Percentiles rank a stretch among this genome's conserved stretches.
Evolutionary conservation across 305 asterid genomes (phyloP).

Genomic region (Plantago coronopus): DNA sequence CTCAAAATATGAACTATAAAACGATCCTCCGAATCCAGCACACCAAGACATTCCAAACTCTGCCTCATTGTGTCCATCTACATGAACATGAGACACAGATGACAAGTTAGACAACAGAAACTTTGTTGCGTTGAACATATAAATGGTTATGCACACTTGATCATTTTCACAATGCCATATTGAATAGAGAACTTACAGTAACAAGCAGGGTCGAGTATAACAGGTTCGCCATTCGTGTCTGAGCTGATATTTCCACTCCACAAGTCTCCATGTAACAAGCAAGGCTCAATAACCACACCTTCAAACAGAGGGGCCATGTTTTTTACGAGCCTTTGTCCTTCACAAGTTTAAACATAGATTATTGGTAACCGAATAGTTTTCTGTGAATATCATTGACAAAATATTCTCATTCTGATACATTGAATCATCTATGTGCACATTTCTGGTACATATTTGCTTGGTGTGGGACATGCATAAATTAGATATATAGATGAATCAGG

Average conservation of each 20-base stretch:
- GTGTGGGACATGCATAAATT: too few relatives aligned
- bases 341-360: slow-evolving; percentile 10
- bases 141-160: neutral
- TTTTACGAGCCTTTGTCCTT: slow-evolving; percentile 81
- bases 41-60: slow-evolving; percentile 84
- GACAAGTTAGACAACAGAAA: neutral
- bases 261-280: slow-evolving; percentile 92
- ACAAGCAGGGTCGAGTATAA: slow-evolving; percentile 97
- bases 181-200: slow-evolving; percentile 55
- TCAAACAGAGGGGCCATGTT: slow-evolving; percentile 73
- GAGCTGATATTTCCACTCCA: slow-evolving; percentile 96
- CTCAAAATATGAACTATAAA: too few relatives aligned
- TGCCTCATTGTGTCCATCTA: slow-evolving; percentile 95
- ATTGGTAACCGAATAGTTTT: slow-evolving; percentile 1
- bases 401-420: neutral
- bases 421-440: neutral
- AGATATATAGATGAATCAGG: too few relatives aligned
- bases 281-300: slow-evolving; percentile 67
- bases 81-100: slow-evolving; percentile 2
- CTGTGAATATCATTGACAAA: neutral
- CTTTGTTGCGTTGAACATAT: neutral
- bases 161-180: too few relatives aligned
- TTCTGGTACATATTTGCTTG: too few relatives aligned
- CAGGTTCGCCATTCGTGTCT: slow-evolving; percentile 83
- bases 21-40: too few relatives aligned